Base-by-base conservation (phyloP, 225 moss, liverwort and hornwort genomes). In the Marchantia paleacea region DNA sequence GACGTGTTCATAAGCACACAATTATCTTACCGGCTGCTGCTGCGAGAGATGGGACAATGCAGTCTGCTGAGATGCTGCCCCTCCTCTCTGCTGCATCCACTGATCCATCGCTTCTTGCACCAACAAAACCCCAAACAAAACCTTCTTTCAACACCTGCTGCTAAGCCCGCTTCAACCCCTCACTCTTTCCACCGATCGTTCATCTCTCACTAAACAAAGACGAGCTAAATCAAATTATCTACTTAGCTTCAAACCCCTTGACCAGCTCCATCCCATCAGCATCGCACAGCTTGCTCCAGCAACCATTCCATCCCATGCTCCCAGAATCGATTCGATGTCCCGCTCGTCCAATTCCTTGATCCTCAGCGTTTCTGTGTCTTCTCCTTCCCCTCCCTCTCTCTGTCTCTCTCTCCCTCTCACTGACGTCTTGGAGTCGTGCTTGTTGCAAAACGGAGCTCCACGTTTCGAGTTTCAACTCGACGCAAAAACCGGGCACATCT, bases 41-140 rank as follows among this genome's bases (percentile, higher is more conserved):
- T 76, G 76, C 30, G 82, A 82, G n/a, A 82, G 76, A 77, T 82
- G 82, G 10, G 82, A 82, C 55, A 82, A 77, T 76, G 82, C 76
- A 61, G 82, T 73, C 61, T 80, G 80, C 80, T 80, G 80, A 2
- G 80, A 80, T 65, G 82, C 76, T 77, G 82, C 76, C 55, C 75
- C 82, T 20, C 75, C 82, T 55, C 80, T 68, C 57, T 51, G 67
- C 82, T 76, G 76, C 76, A 75, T 76, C 82, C 82, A 82, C 76
- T 82, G 82, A 77, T 82, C 82, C 82, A 82, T 82, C 75, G 55
- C 75, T 61, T 12, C 25, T 53, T 52, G 12, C 25, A 0, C 12
- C 75, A 11, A 15, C 14, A n/a, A 52, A 14, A 51, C n/a, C 52
- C 73, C 20, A 16, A 50, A 72, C 72, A 48, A 73, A 73, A 53